Conservation (phyloP, 169 alveolate species). For the Cryptosporidium ubiquitum region DNA sequence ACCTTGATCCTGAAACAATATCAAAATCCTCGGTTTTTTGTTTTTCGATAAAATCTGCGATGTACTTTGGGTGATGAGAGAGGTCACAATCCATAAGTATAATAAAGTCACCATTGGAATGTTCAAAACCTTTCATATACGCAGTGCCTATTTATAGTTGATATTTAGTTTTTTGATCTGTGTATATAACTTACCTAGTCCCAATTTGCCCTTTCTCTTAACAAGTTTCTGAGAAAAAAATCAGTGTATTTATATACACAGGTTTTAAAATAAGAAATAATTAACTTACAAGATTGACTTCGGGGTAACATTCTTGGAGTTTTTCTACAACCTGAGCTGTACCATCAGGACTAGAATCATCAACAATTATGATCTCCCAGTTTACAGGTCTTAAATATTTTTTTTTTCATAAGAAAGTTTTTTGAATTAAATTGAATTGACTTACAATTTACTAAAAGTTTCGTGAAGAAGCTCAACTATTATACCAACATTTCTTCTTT, state of each 20-base stretch:
- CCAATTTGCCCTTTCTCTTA: conserved; percentile 93
- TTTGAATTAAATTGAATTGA: not conserved
- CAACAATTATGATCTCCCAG: conserved; percentile 93
- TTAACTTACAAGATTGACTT: conserved; percentile 80
- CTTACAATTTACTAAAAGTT: conserved; percentile 84
- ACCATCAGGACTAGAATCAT: conserved; percentile 95
- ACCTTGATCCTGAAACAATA: conserved; percentile 96
- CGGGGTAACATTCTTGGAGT: conserved; percentile 88
- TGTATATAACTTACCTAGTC: conserved; percentile 84
- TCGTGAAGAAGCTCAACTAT: conserved; percentile 88
- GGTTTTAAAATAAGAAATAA: not conserved
- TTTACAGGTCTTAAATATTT: conserved; percentile 78
- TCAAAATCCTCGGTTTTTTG: conserved; percentile 91
- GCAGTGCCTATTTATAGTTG: conserved; percentile 96
- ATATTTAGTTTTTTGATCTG: conserved; percentile 87
- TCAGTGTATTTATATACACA: not conserved
- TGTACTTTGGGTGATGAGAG: conserved; percentile 96
- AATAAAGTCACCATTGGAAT: conserved; percentile 91
- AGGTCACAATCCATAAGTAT: conserved; percentile 97
- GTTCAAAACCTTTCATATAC: conserved; percentile 93
- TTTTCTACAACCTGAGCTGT: conserved; percentile 89
- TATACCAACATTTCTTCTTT: conserved; percentile 93
- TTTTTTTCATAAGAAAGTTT: too few relatives aligned
- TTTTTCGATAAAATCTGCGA: conserved; percentile 89
- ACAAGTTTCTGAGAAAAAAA: conserved; percentile 80